phyloP scores from a whole-genome alignment of 805 yeast species.

The Groenewaldozyma salmanticensis region DNA sequence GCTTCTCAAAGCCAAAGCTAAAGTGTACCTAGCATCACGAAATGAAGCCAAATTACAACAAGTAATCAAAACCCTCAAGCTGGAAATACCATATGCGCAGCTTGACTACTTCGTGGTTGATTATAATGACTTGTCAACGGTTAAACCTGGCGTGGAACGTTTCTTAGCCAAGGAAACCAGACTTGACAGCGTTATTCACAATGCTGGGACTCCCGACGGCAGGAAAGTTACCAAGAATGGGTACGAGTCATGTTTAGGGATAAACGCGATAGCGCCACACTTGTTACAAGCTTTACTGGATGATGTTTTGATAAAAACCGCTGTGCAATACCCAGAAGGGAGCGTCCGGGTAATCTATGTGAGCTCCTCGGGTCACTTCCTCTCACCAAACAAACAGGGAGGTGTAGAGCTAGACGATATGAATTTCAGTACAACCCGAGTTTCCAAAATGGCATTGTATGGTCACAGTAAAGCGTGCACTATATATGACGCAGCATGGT shows the following conservation, averaged over 20 bases:
- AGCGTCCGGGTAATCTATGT: slow-evolving; percentile 38
- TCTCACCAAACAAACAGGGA: slow-evolving; percentile 11
- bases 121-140: slow-evolving; percentile 32
- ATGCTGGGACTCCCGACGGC: slow-evolving; percentile 36
- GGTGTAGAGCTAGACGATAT: slow-evolving; percentile 32
- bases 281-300: slow-evolving; percentile 33
- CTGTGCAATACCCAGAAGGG: slow-evolving; percentile 20
- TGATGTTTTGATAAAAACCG: slow-evolving; percentile 30
- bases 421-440: slow-evolving; percentile 16
- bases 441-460: slow-evolving; percentile 19
- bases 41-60: slow-evolving; percentile 26
- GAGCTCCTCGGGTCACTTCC: slow-evolving; percentile 1
- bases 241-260: slow-evolving; percentile 37
- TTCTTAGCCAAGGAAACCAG: slow-evolving; percentile 20
- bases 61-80: no score
- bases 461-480: slow-evolving; percentile 38
- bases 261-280: slow-evolving; percentile 38
- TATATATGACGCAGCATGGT: slow-evolving; percentile 29
- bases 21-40: slow-evolving; percentile 31
- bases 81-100: no score
- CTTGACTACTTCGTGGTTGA: no score
- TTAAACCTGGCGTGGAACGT: slow-evolving; percentile 30
- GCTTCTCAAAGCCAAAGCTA: slow-evolving; percentile 28
- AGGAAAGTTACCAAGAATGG: slow-evolving; percentile 34
- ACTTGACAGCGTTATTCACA: slow-evolving; percentile 32